Conservation (phyloP, 805 yeast genomes). For the Kuraishia capsulata region DNA sequence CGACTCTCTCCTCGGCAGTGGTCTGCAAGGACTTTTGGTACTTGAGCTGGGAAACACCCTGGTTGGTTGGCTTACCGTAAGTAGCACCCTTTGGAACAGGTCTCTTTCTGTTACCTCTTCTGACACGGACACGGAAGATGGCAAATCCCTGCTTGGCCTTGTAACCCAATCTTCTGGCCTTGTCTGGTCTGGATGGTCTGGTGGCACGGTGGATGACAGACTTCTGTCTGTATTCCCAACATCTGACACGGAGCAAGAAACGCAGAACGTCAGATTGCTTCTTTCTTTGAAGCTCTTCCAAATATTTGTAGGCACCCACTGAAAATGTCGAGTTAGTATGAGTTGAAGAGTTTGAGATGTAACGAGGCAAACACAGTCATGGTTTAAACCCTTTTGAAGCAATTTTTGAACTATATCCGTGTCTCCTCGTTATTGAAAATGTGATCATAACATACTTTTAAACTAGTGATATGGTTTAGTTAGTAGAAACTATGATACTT, state of each 20-base stretch:
- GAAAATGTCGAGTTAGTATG: slow-evolving; percentile 14
- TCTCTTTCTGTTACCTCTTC: slow-evolving; percentile 99
- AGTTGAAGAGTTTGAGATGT: neutral
- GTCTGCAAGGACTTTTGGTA: slow-evolving; percentile 97
- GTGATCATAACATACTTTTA: no score
- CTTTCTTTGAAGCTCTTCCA: slow-evolving; percentile 99
- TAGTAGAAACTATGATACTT: no score
- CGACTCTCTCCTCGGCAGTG: slow-evolving; percentile 99
- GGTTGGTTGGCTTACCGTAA: slow-evolving; percentile 99
- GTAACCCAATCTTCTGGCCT: slow-evolving; percentile 99
- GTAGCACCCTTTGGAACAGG: slow-evolving; percentile 99
- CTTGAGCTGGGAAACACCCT: slow-evolving; percentile 98
- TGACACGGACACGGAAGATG: slow-evolving; percentile 96
- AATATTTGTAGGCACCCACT: slow-evolving; percentile 99
- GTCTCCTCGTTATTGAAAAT: no score
- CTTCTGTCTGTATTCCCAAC: slow-evolving; percentile 99
- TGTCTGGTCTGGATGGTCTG: slow-evolving; percentile 99
- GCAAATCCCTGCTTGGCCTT: slow-evolving; percentile 99
- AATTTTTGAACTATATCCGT: neutral
- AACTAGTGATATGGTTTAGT: no score
- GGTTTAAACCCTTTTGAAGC: neutral
- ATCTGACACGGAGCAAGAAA: slow-evolving; percentile 98
- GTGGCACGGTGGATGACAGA: slow-evolving; percentile 97
- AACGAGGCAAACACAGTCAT: neutral
- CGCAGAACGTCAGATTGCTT: slow-evolving; percentile 99